Conservation (phyloP, 768 basidiomycete species). For the Lanmaoa rubissima region DNA sequence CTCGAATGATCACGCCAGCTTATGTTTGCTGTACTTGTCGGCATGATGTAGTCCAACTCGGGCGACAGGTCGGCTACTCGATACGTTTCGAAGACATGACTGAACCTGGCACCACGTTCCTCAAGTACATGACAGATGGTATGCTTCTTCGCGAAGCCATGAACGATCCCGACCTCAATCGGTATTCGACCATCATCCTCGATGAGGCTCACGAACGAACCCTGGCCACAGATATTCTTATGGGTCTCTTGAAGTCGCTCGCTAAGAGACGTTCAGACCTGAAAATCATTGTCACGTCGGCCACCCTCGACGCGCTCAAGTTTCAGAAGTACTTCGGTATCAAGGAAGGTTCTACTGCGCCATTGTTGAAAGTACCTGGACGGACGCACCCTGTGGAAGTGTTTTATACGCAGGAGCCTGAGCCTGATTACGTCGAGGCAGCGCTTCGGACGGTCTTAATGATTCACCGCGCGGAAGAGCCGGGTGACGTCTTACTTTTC, state of each 20-base stretch:
- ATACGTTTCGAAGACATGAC: slow-evolving; percentile 92
- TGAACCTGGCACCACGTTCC: slow-evolving; percentile 87
- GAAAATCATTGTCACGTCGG: slow-evolving; percentile 98
- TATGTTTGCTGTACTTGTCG: slow-evolving; percentile 2
- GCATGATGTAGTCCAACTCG: slow-evolving; percentile 68
- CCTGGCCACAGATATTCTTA: slow-evolving; percentile 95
- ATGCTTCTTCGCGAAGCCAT: slow-evolving; percentile 97
- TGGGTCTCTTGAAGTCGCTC: slow-evolving; percentile 90
- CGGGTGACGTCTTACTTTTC: slow-evolving; percentile 91
- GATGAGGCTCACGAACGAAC: slow-evolving; percentile 99
- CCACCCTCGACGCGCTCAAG: slow-evolving; percentile 94
- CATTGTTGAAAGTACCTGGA: slow-evolving; percentile 88
- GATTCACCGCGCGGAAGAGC: slow-evolving; percentile 95
- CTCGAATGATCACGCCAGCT: neutral
- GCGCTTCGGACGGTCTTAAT: slow-evolving; percentile 94
- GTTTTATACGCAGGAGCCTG: slow-evolving; percentile 89
- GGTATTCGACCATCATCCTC: slow-evolving; percentile 97
- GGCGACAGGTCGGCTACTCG: slow-evolving; percentile 94
- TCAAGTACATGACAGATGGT: slow-evolving; percentile 99
- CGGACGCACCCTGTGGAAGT: slow-evolving; percentile 95
- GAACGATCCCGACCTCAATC: slow-evolving; percentile 88
- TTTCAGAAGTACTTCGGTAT: slow-evolving; percentile 92
- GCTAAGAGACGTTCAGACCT: slow-evolving; percentile 81
- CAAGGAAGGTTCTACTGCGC: slow-evolving; percentile 46
- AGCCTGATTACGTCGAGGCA: slow-evolving; percentile 95